These are phyloP conservation scores for Dovyalis caffra DNA, from an alignment of 345 rosid genomes.

Conservation along the genomic window DNA sequence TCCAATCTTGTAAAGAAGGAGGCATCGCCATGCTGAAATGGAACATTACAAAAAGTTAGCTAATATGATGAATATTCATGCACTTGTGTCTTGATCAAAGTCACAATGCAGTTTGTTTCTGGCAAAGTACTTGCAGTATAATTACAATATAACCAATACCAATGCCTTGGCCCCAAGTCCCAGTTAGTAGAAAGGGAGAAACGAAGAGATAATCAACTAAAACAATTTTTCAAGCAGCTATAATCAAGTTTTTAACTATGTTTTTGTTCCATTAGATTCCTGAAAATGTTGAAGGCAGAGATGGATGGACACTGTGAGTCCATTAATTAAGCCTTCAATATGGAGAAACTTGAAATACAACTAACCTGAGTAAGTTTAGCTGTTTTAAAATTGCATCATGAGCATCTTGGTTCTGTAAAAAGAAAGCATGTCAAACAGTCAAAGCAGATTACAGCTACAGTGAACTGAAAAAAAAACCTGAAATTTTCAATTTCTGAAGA, in stretches of 20 bases:
- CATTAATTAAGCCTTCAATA: background rate
- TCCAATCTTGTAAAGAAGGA: conserved; percentile 36
- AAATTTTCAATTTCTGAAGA: conserved; percentile 12
- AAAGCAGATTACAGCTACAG: conserved; percentile 12
- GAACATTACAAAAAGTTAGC: conserved; percentile 11
- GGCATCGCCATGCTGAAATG: conserved; percentile 36
- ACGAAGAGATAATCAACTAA: background rate
- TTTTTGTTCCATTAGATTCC: conserved; percentile 1
- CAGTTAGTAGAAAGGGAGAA: conserved; percentile 1
- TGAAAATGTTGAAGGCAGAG: background rate
- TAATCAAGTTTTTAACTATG: background rate
- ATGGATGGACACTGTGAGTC: background rate
- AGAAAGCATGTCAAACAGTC: background rate
- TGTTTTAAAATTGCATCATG: conserved; percentile 78
- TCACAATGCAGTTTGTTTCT: conserved; percentile 6
- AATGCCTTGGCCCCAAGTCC: background rate
- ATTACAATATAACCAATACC: conserved; percentile 3
- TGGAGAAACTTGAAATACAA: conserved; percentile 5
- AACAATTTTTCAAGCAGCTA: background rate
- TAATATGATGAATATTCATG: conserved; percentile 12
- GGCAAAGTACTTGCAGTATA: background rate
- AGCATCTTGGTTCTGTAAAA: conserved; percentile 85
- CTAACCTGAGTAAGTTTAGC: conserved; percentile 69
- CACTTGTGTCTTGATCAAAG: background rate
- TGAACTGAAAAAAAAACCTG: background rate